Conservation (phyloP, 352 stramenopile genomes). For the Halophytophthora batemanensis region DNA sequence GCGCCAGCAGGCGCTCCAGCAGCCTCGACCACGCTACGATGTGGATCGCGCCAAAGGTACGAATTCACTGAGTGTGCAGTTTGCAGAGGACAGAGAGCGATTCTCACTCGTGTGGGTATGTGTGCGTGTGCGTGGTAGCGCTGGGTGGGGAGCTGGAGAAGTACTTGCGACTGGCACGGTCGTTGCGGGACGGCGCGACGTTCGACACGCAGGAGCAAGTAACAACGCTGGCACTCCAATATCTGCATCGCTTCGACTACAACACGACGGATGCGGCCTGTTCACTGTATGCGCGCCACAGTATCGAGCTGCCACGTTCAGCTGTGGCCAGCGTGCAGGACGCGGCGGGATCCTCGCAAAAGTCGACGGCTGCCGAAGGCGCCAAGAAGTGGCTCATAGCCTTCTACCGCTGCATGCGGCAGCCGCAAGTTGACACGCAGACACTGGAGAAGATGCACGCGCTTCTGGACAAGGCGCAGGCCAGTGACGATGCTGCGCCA, state of each 20-base stretch:
- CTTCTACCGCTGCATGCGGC: constrained; percentile 67
- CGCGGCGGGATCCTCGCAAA: constrained; percentile 2
- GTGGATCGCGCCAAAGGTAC: constrained; percentile 54
- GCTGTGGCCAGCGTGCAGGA: constrained; percentile 3
- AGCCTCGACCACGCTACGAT: constrained; percentile 37
- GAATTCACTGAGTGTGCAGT: neutral
- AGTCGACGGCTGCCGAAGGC: constrained; percentile 31
- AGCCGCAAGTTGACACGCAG: constrained; percentile 25
- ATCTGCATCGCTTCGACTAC: constrained; percentile 82
- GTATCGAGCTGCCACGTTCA: constrained; percentile 60
- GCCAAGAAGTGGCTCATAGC: constrained; percentile 52
- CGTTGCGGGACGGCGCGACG: constrained; percentile 70
- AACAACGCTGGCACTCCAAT: constrained; percentile 60
- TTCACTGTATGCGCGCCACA: constrained; percentile 78
- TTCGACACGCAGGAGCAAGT: constrained; percentile 83
- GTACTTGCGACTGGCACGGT: constrained; percentile 74
- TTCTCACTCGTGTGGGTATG: constrained; percentile 1
- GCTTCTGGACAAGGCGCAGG: constrained; percentile 30
- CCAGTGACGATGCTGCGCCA: constrained; percentile 22
- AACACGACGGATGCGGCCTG: constrained; percentile 75
- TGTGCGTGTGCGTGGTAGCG: constrained; percentile 22
- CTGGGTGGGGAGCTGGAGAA: constrained; percentile 68
- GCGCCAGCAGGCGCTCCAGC: constrained; percentile 29
- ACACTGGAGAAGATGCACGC: constrained; percentile 47
- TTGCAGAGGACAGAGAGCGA: neutral